Conservation (phyloP, 192 early-diverging fungal species). For the Backusella sp. region DNA sequence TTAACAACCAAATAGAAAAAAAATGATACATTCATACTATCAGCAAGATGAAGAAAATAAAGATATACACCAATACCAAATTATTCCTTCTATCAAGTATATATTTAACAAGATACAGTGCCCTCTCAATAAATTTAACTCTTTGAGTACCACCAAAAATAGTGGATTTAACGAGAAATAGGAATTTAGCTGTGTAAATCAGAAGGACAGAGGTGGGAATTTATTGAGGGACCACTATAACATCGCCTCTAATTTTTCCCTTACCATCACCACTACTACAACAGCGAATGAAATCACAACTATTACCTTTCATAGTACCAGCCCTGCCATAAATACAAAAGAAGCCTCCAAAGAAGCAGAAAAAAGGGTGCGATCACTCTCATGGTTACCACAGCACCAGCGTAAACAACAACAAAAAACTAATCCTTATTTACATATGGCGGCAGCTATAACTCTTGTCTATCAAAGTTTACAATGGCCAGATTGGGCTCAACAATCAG, state of each 20-base stretch:
- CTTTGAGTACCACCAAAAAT: no score
- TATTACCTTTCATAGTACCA: not conserved
- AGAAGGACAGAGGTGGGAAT: no score
- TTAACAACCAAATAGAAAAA: not conserved
- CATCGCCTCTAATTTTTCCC: no score
- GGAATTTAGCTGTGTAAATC: no score
- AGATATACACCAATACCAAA: not conserved
- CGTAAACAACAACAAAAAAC: not conserved
- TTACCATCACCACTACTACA: not conserved
- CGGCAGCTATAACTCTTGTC: not conserved
- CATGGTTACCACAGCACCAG: not conserved
- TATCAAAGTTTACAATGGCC: not conserved
- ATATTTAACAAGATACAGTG: not conserved
- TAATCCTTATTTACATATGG: not conserved
- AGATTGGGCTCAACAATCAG: not conserved
- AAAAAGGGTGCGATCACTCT: not conserved
- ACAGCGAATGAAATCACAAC: not conserved
- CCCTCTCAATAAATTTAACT: no score
- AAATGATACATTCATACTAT: not conserved
- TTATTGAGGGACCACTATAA: no score
- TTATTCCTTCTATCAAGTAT: no score
- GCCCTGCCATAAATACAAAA: not conserved
- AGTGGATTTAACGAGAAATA: no score
- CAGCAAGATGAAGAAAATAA: not conserved
- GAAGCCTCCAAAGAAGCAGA: not conserved